Conservation (phyloP, 2,329 filamentous ascomycete species). For the Leptographium wingfieldii region DNA sequence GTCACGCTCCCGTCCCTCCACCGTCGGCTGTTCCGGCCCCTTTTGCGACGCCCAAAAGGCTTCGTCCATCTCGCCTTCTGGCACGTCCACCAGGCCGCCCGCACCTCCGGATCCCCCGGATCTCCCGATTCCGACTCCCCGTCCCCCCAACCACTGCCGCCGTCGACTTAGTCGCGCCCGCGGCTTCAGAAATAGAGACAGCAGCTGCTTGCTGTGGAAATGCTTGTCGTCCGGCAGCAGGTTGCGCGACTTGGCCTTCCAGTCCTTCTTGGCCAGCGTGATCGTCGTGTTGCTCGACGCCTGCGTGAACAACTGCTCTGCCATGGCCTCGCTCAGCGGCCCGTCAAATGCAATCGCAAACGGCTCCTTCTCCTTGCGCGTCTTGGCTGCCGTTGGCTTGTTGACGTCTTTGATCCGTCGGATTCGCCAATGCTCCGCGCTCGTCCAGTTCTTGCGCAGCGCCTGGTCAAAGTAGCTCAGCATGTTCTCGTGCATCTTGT, state of each 20-base stretch:
- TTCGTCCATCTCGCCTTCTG: conserved; percentile 76
- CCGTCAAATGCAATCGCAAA: conserved; percentile 88
- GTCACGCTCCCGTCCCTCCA: conserved; percentile 32
- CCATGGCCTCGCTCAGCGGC: conserved; percentile 56
- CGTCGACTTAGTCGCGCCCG: conserved; percentile 70
- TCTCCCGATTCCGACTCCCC: too few relatives aligned
- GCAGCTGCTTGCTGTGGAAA: conserved; percentile 84
- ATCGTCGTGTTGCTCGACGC: conserved; percentile 72
- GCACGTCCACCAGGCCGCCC: conserved; percentile 26
- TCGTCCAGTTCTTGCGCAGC: conserved; percentile 92
- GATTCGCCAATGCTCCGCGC: conserved; percentile 98
- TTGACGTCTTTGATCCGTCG: conserved; percentile 68
- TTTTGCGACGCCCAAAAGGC: conserved; percentile 82
- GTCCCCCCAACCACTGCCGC: conserved; percentile 25
- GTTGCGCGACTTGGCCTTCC: conserved; percentile 88
- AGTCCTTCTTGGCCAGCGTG: conserved; percentile 81
- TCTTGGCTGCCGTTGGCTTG: conserved; percentile 29
- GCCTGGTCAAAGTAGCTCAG: conserved; percentile 97
- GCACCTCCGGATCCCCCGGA: conserved; percentile 20
- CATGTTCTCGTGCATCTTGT: conserved; percentile 77
- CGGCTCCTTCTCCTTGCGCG: conserved; percentile 87
- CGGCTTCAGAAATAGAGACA: conserved; percentile 88
- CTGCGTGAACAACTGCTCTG: conserved; percentile 68
- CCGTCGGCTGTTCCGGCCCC: conserved; percentile 25
- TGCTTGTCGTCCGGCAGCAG: conserved; percentile 95